A percentile compares a stretch with the other conserved stretches of the same genome.
phyloP scores from a whole-genome alignment of 306 rosid genomes.

The Calophaca sinica region DNA sequence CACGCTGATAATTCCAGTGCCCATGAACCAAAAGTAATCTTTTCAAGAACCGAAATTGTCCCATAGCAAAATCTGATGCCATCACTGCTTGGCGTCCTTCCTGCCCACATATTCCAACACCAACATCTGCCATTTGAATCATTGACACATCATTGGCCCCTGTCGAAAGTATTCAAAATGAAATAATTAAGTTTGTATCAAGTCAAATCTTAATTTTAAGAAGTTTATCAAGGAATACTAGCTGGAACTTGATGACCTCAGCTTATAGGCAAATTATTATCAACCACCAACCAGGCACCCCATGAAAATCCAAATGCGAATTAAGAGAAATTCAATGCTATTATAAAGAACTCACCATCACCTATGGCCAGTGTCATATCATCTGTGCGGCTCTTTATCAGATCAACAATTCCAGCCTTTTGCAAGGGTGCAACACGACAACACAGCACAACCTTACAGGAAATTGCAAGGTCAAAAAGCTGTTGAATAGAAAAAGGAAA shows the following conservation, averaged over 20 bases:
- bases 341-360: conserved; percentile 69
- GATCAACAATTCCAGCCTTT: conserved; percentile 97
- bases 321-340: conserved; percentile 30
- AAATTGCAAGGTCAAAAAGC: conserved; percentile 93
- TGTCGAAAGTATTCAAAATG: conserved; percentile 47
- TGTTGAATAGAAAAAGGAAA: conserved; percentile 52
- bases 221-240: conserved; percentile 35
- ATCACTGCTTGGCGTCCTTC: conserved; percentile 99
- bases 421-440: conserved; percentile 99
- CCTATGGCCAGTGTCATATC: conserved; percentile 99
- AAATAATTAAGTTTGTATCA: conserved; percentile 31
- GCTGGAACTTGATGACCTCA: conserved; percentile 23
- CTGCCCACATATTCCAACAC: conserved; percentile 98
- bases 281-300: conserved; percentile 5
- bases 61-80: conserved; percentile 99
- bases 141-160: conserved; percentile 99
- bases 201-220: conserved; percentile 26
- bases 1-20: conserved; percentile 99
- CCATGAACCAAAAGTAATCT: conserved; percentile 94
- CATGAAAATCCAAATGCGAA: conserved; percentile 31
- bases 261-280: conserved; percentile 23
- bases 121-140: conserved; percentile 99
- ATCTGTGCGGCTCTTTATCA: conserved; percentile 87
- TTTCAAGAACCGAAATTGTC: conserved; percentile 88
- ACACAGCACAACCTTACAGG: conserved; percentile 90